Base-by-base conservation (phyloP, 1,139 yeast genomes). In the Lipomyces yarrowii region DNA sequence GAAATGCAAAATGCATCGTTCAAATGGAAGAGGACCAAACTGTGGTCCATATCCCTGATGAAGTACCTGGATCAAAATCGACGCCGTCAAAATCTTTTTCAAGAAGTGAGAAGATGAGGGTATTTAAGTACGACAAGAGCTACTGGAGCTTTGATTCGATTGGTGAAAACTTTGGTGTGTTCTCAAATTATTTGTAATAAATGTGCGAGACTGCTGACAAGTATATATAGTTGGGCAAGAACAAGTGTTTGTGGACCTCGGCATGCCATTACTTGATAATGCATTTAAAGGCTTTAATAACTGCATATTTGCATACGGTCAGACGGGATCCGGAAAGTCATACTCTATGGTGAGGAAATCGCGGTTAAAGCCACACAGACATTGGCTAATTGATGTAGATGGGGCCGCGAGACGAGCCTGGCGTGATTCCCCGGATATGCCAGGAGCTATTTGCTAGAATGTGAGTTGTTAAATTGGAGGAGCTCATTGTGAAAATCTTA, bases 301-400 rank as follows among this genome's bases (percentile, higher is more conserved):
- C 32, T 89, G 94, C 74, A 82, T 89, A 11, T 80, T 89, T 72
- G 93, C 94, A 0, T 87, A 89, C 73, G 96, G 96, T 0, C 93
- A 89, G 74, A 89, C 94, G 0, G 89, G 93, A 2, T 82, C 86
- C 0, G 94, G 94, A 2, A 89, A 89, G 73, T 86, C 93, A 0
- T 84, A 81, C 72, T 87, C 93, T 0, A 88, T 89, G 92, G 67
- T 64, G n/a, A 10, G 61, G 13, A n/a, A 18, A 13, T 5, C 33
- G 32, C 53, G 35, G 6, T 30, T 39, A 10, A 35, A 10, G 11
- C 3, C n/a, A 23, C 11, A 8, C 21, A 6, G 1, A 4, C 33
- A 10, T 18, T 15, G 23, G 37, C 46, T 53, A 51, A n/a, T 13
- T 30, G 13, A 4, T 35, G 18, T 30, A 64, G 67, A 86, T 87